These are phyloP conservation scores for Xylaria nigripes DNA, from an alignment of 495 filamentous ascomycete species.

Conservation along the genomic window DNA sequence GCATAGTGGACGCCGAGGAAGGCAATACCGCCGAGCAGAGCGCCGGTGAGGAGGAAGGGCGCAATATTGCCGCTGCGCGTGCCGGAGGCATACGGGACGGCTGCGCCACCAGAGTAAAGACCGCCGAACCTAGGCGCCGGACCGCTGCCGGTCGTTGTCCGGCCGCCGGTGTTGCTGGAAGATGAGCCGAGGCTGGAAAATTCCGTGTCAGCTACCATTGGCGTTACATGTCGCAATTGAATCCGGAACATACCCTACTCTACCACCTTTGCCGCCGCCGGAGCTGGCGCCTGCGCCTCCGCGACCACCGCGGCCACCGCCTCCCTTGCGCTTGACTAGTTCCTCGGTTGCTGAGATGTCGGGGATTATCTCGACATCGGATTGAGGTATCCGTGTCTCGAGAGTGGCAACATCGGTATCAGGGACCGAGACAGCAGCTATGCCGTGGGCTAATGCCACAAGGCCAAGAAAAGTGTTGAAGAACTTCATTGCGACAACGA, in stretches of 20 bases:
- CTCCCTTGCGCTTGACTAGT: slow-evolving; percentile 51
- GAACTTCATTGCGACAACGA: slow-evolving; percentile 20
- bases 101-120: slow-evolving; percentile 74
- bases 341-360: slow-evolving; percentile 27
- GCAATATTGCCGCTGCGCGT: slow-evolving; percentile 46
- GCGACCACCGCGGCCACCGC: slow-evolving; percentile 41
- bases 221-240: background rate
- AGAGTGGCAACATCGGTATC: slow-evolving; percentile 12
- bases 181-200: slow-evolving; percentile 19
- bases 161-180: slow-evolving; percentile 52
- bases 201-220: background rate
- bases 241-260: background rate
- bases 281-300: slow-evolving; percentile 13
- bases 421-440: slow-evolving; percentile 15
- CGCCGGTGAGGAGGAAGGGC: slow-evolving; percentile 50
- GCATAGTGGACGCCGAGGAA: slow-evolving; percentile 52
- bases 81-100: slow-evolving; percentile 60
- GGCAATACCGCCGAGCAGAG: slow-evolving; percentile 44
- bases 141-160: slow-evolving; percentile 59
- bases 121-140: slow-evolving; percentile 52
- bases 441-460: slow-evolving; percentile 13
- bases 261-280: background rate
- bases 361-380: slow-evolving; percentile 14
- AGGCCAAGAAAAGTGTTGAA: slow-evolving; percentile 15
- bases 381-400: slow-evolving; percentile 11